These are phyloP conservation scores for Hypoxylon sp. DNA, from an alignment of 2,329 filamentous ascomycete genomes.

Conservation along the genomic window DNA sequence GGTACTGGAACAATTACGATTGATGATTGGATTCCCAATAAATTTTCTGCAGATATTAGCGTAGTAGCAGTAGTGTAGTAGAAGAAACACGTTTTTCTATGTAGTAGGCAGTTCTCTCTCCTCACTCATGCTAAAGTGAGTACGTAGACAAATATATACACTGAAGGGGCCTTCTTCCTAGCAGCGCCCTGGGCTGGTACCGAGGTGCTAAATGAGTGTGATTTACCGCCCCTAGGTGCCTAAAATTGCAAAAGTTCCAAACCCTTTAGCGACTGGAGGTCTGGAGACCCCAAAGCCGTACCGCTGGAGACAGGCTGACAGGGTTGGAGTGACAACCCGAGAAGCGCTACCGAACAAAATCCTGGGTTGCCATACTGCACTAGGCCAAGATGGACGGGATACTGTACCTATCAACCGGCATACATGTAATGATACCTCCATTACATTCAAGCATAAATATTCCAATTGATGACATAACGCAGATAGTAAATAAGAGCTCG, in stretches of 20 bases:
- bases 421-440: slow-evolving; percentile 18
- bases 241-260: slow-evolving; percentile 40
- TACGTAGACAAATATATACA: neutral
- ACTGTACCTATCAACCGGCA: slow-evolving; percentile 18
- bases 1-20: slow-evolving; percentile 34
- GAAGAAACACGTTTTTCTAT: slow-evolving; percentile 35
- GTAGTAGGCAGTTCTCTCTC: slow-evolving; percentile 21
- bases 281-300: slow-evolving; percentile 25
- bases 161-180: neutral
- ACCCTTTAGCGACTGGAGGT: slow-evolving; percentile 20
- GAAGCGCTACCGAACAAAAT: slow-evolving; percentile 24
- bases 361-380: slow-evolving; percentile 6
- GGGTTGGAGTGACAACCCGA: slow-evolving; percentile 35
- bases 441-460: slow-evolving; percentile 10
- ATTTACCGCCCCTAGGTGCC: slow-evolving; percentile 24
- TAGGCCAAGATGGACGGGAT: slow-evolving; percentile 23
- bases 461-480: slow-evolving; percentile 9
- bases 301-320: slow-evolving; percentile 28
- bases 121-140: neutral
- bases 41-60: slow-evolving; percentile 40
- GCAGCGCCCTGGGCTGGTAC: slow-evolving; percentile 12
- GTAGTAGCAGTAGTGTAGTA: slow-evolving; percentile 22
- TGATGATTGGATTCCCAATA: slow-evolving; percentile 41
- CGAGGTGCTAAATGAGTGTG: slow-evolving; percentile 30
- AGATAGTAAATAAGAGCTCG: slow-evolving; percentile 19